phyloP scores from a whole-genome alignment of 331 rosid species.

The Dryas integrifolia region DNA sequence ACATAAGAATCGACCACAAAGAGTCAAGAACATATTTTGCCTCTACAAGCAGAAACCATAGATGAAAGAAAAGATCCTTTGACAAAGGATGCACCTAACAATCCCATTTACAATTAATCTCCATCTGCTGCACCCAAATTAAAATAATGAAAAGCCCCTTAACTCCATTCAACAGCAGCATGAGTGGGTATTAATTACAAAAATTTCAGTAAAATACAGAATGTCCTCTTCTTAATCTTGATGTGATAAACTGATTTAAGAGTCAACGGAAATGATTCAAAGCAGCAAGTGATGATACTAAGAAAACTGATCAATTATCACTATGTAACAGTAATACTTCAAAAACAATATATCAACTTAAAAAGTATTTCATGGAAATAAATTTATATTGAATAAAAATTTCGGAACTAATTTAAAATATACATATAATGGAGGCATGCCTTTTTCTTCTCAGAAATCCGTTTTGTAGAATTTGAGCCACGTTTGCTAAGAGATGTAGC shows the following conservation, averaged over 20 bases:
- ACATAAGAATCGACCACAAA: background rate
- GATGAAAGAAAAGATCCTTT: background rate
- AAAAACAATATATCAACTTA: background rate
- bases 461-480: conserved; percentile 48
- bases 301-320: background rate
- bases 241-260: background rate
- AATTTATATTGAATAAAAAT: background rate
- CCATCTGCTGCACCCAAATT: background rate
- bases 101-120: conserved; percentile 2
- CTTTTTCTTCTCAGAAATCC: conserved; percentile 79
- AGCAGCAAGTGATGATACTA: background rate
- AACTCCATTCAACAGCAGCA: background rate
- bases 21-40: conserved; percentile 1
- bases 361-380: background rate
- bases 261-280: background rate
- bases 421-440: conserved; percentile 33
- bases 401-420: background rate
- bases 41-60: background rate
- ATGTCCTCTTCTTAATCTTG: background rate
- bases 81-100: background rate
- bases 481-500: conserved; percentile 55
- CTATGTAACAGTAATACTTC: background rate
- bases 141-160: background rate
- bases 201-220: background rate
- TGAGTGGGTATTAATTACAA: background rate